Evolutionary conservation across 108 stramenopile species (phyloP).

Genomic region (Skeletonema grethae): DNA sequence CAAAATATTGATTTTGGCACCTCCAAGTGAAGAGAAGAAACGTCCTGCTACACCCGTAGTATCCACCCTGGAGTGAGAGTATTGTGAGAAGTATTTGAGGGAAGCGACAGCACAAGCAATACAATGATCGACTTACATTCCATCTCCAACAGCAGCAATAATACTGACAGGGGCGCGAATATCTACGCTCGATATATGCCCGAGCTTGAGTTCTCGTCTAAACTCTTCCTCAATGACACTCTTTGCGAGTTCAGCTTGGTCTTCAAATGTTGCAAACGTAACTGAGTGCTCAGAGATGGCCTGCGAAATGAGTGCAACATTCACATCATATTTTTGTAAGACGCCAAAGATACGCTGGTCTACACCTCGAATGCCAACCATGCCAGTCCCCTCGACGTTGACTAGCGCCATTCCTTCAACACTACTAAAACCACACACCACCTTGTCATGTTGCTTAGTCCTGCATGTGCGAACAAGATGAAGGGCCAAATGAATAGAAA

Average conservation of each 20-base stretch:
- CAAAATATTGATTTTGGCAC: conserved; percentile 84
- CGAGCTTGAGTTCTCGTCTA: conserved; percentile 59
- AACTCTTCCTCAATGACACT: conserved; percentile 79
- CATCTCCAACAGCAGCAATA: conserved; percentile 91
- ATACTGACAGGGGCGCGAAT: conserved; percentile 75
- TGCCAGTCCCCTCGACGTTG: conserved; percentile 88
- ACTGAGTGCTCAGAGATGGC: conserved; percentile 88
- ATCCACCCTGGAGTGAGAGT: conserved; percentile 2
- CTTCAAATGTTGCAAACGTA: conserved; percentile 70
- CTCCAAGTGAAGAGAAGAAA: conserved; percentile 87
- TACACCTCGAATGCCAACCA: conserved; percentile 86
- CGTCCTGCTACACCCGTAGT: conserved; percentile 80
- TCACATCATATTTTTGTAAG: conserved; percentile 66
- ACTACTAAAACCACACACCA: conserved; percentile 84
- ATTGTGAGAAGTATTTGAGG: not conserved
- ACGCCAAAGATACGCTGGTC: conserved; percentile 77
- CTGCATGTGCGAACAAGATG: not conserved
- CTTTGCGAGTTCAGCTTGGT: conserved; percentile 61
- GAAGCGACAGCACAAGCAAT: not conserved
- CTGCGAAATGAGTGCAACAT: conserved; percentile 88
- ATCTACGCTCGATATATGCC: conserved; percentile 57
- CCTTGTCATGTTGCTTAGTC: conserved; percentile 54
- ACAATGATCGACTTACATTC: conserved; percentile 54
- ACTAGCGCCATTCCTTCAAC: conserved; percentile 88
- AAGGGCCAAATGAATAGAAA: not conserved